Conservation (phyloP, 108 stramenopile genomes). For the Skeletonema tropicum region DNA sequence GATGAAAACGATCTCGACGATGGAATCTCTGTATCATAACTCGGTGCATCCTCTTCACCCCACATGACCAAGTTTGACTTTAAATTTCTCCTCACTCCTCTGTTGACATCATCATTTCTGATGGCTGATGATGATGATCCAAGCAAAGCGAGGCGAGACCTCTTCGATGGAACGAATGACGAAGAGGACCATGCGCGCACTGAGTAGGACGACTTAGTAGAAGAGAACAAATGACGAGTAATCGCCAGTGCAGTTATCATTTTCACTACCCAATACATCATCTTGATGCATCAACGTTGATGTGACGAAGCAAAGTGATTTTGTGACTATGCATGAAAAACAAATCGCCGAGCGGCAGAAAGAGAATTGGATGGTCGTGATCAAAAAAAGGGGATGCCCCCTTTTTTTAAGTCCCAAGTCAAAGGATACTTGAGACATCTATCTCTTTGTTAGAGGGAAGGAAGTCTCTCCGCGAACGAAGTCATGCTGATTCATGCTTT, state of each 20-base stretch:
- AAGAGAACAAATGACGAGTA: background rate
- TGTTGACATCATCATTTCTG: background rate
- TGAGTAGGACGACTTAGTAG: background rate
- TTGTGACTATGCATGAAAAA: too few species aligned
- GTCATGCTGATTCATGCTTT: too few species aligned
- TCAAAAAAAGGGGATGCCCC: too few species aligned
- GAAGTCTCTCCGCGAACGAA: too few species aligned
- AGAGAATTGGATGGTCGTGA: too few species aligned
- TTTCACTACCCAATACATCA: background rate
- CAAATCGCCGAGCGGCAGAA: too few species aligned
- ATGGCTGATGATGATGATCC: background rate
- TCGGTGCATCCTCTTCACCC: slow-evolving; percentile 29
- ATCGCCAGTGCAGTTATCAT: background rate
- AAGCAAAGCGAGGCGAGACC: background rate
- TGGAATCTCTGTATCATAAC: slow-evolving; percentile 1
- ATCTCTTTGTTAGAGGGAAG: too few species aligned
- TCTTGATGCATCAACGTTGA: too few species aligned
- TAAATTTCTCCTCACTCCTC: background rate
- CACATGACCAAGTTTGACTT: slow-evolving; percentile 20
- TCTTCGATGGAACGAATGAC: background rate
- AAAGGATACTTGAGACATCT: too few species aligned
- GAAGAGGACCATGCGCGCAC: slow-evolving; percentile 1
- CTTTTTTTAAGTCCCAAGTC: too few species aligned
- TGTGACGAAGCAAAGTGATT: too few species aligned
- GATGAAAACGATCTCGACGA: slow-evolving; percentile 6